Percentiles rank a stretch among this genome's conserved stretches.
Evolutionary conservation across 257 asterid species (phyloP).

Genomic region (Solanum pennellii): DNA sequence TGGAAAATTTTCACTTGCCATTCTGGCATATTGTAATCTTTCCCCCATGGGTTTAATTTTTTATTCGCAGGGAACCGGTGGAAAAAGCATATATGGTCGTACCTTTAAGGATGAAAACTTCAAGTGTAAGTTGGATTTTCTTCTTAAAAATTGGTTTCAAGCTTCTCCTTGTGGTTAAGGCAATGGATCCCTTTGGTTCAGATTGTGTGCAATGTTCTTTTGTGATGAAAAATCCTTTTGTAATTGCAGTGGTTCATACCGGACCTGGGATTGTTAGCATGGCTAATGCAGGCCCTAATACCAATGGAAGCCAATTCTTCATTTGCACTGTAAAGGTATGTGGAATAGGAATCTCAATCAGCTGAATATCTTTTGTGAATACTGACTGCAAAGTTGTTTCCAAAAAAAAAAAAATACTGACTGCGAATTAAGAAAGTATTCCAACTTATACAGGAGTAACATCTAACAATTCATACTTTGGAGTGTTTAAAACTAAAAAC

Average conservation of each 20-base stretch:
- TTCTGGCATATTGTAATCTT: neutral
- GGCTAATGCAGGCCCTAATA: conserved; percentile 98
- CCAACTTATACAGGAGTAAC: neutral
- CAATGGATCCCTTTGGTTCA: neutral
- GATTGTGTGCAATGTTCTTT: neutral
- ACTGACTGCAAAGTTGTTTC: neutral
- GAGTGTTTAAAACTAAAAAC: neutral
- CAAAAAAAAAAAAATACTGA: neutral
- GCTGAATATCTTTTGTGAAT: neutral
- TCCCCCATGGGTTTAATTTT: neutral
- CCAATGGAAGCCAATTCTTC: conserved; percentile 98
- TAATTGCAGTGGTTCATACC: conserved; percentile 64
- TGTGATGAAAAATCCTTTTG: neutral
- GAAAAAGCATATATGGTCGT: conserved; percentile 92
- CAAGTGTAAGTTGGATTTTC: conserved; percentile 45
- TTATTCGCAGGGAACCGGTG: conserved; percentile 80
- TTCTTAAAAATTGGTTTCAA: neutral
- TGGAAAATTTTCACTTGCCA: neutral
- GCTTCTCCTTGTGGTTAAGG: neutral
- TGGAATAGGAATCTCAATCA: neutral
- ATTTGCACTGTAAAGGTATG: conserved; percentile 86
- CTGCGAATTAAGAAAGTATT: no score
- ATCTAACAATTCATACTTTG: neutral
- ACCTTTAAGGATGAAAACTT: conserved; percentile 94
- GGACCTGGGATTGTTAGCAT: conserved; percentile 98